Base-by-base conservation (phyloP, 2,329 filamentous ascomycete species). In the Periglandula ipomoeae region DNA sequence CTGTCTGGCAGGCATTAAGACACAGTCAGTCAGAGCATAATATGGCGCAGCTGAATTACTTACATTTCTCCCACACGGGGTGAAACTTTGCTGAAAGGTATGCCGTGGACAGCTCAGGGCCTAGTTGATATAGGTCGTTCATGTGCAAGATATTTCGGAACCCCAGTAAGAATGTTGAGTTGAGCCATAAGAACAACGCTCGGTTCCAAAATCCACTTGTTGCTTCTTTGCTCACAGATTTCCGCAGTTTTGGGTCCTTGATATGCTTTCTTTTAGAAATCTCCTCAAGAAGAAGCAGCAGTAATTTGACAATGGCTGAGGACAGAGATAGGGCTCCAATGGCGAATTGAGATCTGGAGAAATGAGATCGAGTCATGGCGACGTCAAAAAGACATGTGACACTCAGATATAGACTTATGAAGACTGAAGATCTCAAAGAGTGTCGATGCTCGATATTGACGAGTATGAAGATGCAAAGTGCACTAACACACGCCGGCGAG, bases 321-420 rank as follows among this genome's bases (percentile, higher is more conserved):
- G 56, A 53, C 1, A 60, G 66, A 17, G 64, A 64, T 1, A 69
- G 44, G 11, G 56, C 53, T 2, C 60, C 56, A 57, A 64, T 10
- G 58, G 47, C 10, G 47, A 8, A 52, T 6, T 50, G 30, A 3
- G 47, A 23, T 8, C 53, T 30, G 3, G 48, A 46, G 30, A 35
- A 20, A 49, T 53, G 20, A 56, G 52, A 30, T 70, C 71, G 61
- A 0, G 59, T 58, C 47, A 67, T 66, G 0, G 65, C 58, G 4
- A 61, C 52, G 30, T 74, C 72, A 10, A 72, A 58, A 2, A 74
- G 56, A 2, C 68, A 48, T 7, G 65, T 65, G 20, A 70, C 38
- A 34, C 66, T 57, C 10, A 74, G 53, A 48, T 67, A 74, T 17
- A 56, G 52, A n/a, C 58, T 64, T 7, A 75, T 55, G 1, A 73